phyloP scores from a whole-genome alignment of 768 basidiomycete genomes.

The Leccinum aurantiacum region DNA sequence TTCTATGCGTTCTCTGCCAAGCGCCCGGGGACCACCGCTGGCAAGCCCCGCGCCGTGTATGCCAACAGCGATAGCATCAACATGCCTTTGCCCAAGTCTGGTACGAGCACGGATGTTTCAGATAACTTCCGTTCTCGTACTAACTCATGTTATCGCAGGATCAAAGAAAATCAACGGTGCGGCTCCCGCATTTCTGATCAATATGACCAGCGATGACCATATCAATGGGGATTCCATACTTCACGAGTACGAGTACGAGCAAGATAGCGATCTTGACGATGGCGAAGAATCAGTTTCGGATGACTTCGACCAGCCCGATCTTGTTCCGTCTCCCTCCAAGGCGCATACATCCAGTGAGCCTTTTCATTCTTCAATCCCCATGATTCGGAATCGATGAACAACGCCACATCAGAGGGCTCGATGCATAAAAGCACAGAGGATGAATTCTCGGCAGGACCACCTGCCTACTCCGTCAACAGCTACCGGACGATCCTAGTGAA shows the following conservation, averaged over 20 bases:
- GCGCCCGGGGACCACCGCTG: slow-evolving; percentile 9
- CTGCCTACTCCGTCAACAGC: slow-evolving; percentile 22
- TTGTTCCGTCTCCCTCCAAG: slow-evolving; percentile 5
- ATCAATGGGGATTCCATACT: slow-evolving; percentile 21
- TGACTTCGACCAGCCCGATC: too few species aligned
- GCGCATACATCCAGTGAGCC: slow-evolving; percentile 9
- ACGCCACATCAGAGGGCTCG: neutral
- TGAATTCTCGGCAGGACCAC: slow-evolving; percentile 11
- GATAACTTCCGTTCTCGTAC: neutral
- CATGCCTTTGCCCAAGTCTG: slow-evolving; percentile 18
- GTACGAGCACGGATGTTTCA: slow-evolving; percentile 6
- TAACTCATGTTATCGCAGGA: slow-evolving; percentile 9
- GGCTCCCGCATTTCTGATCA: slow-evolving; percentile 19
- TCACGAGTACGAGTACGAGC: slow-evolving; percentile 30
- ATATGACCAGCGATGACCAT: slow-evolving; percentile 24
- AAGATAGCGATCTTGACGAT: slow-evolving; percentile 32
- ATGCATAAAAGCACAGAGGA: neutral
- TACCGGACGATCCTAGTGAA: slow-evolving; percentile 31
- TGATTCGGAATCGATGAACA: neutral
- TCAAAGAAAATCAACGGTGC: slow-evolving; percentile 2
- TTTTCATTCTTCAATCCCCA: neutral
- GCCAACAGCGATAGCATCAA: slow-evolving; percentile 21
- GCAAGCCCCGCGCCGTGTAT: slow-evolving; percentile 27
- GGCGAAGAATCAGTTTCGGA: slow-evolving; percentile 10
- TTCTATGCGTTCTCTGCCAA: slow-evolving; percentile 30